Evolutionary conservation across 2,329 filamentous ascomycete genomes (phyloP), one percentile per base, ranked within the genome.

Genomic region (Catunica adiposa): DNA sequence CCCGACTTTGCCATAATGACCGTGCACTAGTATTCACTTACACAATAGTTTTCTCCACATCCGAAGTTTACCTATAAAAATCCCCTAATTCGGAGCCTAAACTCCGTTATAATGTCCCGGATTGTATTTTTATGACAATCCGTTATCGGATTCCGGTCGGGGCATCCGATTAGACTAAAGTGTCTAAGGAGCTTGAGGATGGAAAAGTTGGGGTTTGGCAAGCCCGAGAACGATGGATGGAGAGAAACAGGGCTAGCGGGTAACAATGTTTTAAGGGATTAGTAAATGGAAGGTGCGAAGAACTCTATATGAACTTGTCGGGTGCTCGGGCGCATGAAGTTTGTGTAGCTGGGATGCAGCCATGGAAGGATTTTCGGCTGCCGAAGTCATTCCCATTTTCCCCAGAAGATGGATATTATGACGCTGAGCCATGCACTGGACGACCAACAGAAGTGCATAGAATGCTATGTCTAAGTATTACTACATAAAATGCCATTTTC

Each of bases 111-210:
- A 7, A 37, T 26, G 20, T 11, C 22, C 8, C 44, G 44, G 20
- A 9, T 25, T 25, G 20, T 6, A 48, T 26, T 48, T 25, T 22
- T 23, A 48, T 23, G 44, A 48, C 22, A 6, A 26, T 11, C 51
- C 31, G 31, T 53, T 42, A 53, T 53, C 34, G 51, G 51, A 53
- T 53, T 40, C 51, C 31, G 31, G 51, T 22, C 22, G 51, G 51
- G 4, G 5, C 6, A 7, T 11, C 51, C 15, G 17, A 53, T 25
- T 22, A 25, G 22, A 14, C 22, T 14, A 48, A 46, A 46, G 15
- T 46, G 3, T 25, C 2, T 34, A n/a, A n/a, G n/a, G n/a, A n/a
- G 29, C 11, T 34, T 34, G 29, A 34, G n/a, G n/a, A 34, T 34
- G 11, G 29, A 34, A 34, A 34, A 34, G 11, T 34, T 34, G 29